Evolutionary conservation across 805 yeast genomes (phyloP).

Genomic region (Hanseniaspora lachancei): DNA sequence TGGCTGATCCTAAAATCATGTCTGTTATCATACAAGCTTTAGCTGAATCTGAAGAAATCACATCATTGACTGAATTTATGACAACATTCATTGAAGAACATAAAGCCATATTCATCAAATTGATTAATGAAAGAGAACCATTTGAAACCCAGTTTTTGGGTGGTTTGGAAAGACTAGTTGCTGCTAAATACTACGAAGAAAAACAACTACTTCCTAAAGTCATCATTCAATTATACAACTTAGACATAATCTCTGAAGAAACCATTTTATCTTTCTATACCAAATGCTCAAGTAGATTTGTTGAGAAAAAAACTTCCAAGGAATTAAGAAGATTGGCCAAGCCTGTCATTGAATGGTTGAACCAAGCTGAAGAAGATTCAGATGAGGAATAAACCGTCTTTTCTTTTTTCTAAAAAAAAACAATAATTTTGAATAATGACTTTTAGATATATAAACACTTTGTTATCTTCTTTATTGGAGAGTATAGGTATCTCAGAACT

Average conservation of each 20-base stretch:
- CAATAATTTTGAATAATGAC: no score
- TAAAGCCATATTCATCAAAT: conserved; percentile 68
- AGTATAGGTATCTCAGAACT: no score
- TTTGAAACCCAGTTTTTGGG: conserved; percentile 86
- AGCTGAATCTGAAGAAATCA: conserved; percentile 58
- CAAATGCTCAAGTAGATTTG: conserved; percentile 83
- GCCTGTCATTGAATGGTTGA: conserved; percentile 88
- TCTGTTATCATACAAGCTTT: conserved; percentile 87
- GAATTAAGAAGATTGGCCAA: conserved; percentile 93
- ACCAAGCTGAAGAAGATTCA: conserved; percentile 78
- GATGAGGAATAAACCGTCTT: conserved; percentile 35
- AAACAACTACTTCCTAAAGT: conserved; percentile 68
- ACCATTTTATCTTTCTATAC: conserved; percentile 74
- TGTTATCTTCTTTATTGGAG: no score
- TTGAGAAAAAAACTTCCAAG: conserved; percentile 80
- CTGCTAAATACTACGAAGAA: conserved; percentile 61
- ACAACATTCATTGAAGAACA: conserved; percentile 56
- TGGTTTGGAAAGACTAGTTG: conserved; percentile 87
- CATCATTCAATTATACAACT: conserved; percentile 65
- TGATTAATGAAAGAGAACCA: conserved; percentile 45
- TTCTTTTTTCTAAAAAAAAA: no score
- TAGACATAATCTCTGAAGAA: conserved; percentile 75
- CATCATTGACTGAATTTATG: conserved; percentile 18
- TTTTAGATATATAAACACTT: no score
- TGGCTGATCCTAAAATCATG: conserved; percentile 58